phyloP scores from a whole-genome alignment of 768 basidiomycete genomes.

The Candolleomyces eurysporus region DNA sequence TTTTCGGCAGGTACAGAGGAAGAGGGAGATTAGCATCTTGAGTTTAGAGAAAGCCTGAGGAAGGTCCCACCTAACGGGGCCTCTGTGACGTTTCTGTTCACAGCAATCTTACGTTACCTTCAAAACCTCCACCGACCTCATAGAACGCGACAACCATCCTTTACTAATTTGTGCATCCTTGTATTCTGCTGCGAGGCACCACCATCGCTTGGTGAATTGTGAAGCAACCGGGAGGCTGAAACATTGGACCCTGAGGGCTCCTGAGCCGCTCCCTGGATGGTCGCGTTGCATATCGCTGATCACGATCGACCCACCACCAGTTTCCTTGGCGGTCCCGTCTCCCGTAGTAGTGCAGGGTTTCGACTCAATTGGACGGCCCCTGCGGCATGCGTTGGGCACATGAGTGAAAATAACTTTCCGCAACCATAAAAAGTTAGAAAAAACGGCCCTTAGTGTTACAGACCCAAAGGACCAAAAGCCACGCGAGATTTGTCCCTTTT shows the following conservation, averaged over 20 bases:
- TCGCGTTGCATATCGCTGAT: no score
- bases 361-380: no score
- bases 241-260: no score
- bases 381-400: no score
- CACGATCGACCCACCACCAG: no score
- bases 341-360: no score
- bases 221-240: not conserved
- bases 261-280: no score
- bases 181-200: not conserved
- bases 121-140: not conserved
- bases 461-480: constrained; percentile 2
- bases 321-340: no score
- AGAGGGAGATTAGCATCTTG: constrained; percentile 2
- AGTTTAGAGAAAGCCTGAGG: not conserved
- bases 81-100: not conserved
- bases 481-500: not conserved
- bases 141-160: not conserved
- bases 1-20: not conserved
- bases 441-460: not conserved
- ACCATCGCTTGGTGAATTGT: not conserved
- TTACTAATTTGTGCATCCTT: not conserved
- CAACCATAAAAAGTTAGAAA: no score
- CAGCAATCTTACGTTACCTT: not conserved
- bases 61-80: not conserved
- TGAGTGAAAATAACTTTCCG: no score